These are phyloP conservation scores for Mortierella sp. DNA, from an alignment of 371 early-diverging fungal genomes.

Conservation along the genomic window DNA sequence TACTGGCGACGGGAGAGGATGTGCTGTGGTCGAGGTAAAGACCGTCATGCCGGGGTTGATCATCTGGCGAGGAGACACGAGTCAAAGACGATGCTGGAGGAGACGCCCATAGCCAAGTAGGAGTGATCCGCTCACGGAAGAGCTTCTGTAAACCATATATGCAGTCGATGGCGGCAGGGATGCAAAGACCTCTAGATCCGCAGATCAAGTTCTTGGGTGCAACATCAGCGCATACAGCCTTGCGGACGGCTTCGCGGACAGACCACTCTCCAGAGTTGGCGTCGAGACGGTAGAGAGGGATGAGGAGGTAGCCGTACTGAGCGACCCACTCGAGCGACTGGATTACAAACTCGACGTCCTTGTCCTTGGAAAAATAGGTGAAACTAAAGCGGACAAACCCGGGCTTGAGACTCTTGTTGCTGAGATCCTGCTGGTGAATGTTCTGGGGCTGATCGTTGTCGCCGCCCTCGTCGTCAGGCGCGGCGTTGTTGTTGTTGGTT, in stretches of 20 bases:
- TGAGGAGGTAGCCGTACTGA: slow-evolving; percentile 34
- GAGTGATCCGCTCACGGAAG: slow-evolving; percentile 14
- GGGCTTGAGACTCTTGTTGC: slow-evolving; percentile 38
- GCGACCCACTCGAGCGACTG: slow-evolving; percentile 43
- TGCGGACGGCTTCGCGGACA: slow-evolving; percentile 30
- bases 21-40: background rate
- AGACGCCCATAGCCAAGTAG: background rate
- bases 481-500: background rate
- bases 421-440: slow-evolving; percentile 33
- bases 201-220: slow-evolving; percentile 6
- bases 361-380: slow-evolving; percentile 38
- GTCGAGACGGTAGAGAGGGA: slow-evolving; percentile 35
- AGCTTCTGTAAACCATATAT: slow-evolving; percentile 15
- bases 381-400: slow-evolving; percentile 48
- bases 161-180: slow-evolving; percentile 27
- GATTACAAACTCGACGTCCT: slow-evolving; percentile 40
- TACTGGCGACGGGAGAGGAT: too few relatives aligned
- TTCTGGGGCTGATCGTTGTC: background rate
- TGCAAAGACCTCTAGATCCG: slow-evolving; percentile 12
- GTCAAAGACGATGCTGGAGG: background rate
- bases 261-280: slow-evolving; percentile 29
- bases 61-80: background rate
- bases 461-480: background rate
- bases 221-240: slow-evolving; percentile 18
- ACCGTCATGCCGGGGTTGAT: background rate